Evolutionary conservation across 1,284 basidiomycete species (phyloP).

Genomic region (Trichosporon sp.): DNA sequence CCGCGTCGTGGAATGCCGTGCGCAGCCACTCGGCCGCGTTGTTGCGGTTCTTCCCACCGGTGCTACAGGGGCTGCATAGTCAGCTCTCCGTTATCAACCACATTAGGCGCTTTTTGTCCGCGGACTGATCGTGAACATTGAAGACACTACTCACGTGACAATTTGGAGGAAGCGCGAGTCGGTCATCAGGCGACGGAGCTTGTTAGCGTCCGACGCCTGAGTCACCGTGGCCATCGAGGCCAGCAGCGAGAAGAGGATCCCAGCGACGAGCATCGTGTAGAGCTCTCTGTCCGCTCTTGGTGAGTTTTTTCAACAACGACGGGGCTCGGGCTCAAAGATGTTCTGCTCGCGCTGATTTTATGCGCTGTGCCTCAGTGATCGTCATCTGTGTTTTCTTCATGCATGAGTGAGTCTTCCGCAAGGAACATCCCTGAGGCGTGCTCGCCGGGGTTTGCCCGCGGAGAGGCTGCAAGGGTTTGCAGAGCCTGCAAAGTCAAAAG

Average conservation of each 20-base stretch:
- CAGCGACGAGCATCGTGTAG: not conserved
- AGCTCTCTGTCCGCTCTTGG: not conserved
- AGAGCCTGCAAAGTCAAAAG: not conserved
- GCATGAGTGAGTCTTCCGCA: no score
- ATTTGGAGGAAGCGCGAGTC: constrained; percentile 10
- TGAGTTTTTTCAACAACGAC: not conserved
- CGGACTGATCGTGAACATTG: no score
- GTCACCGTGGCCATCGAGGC: not conserved
- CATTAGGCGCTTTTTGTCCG: not conserved
- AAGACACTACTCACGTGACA: constrained; percentile 3
- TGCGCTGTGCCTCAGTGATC: not conserved
- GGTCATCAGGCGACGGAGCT: constrained; percentile 11
- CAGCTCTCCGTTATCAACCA: not conserved
- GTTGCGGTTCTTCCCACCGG: constrained; percentile 14
- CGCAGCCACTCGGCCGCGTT: constrained; percentile 19
- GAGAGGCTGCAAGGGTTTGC: not conserved
- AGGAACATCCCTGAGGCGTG: not conserved
- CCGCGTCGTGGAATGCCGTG: constrained; percentile 19
- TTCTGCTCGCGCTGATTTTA: not conserved
- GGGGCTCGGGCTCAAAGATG: not conserved
- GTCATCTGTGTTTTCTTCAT: not conserved
- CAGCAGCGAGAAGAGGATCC: not conserved
- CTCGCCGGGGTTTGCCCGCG: not conserved
- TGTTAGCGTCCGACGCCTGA: constrained; percentile 2
- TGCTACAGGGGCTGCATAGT: constrained; percentile 31